A percentile compares a stretch with the other conserved stretches of the same genome.
These are phyloP conservation scores for Moesziomyces sp. DNA, from an alignment of 1,284 basidiomycete species.

Conservation along the genomic window DNA sequence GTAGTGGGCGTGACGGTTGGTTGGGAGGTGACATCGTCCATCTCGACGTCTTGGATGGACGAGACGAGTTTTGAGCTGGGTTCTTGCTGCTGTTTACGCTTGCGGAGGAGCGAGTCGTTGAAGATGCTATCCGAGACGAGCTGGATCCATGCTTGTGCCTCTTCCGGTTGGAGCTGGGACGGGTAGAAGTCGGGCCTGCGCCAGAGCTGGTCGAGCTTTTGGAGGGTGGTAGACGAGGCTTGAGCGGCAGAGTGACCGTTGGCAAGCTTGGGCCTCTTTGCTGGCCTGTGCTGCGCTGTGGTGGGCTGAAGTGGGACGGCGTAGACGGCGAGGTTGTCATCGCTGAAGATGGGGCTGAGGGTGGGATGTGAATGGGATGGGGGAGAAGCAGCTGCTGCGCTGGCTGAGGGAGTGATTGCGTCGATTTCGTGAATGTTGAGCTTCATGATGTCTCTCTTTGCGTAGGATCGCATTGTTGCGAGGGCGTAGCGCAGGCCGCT, in stretches of 20 bases:
- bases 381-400: neutral
- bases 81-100: conserved; percentile 14
- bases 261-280: conserved; percentile 36
- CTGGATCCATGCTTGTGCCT: conserved; percentile 50
- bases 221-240: conserved; percentile 7
- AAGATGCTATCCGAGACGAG: conserved; percentile 63
- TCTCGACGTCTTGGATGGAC: conserved; percentile 22
- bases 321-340: conserved; percentile 76
- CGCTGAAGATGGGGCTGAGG: conserved; percentile 72
- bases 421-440: conserved; percentile 39
- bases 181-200: conserved; percentile 44
- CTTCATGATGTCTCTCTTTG: conserved; percentile 52
- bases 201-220: conserved; percentile 38
- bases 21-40: conserved; percentile 11
- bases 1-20: conserved; percentile 1
- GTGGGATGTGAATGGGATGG: conserved; percentile 1
- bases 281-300: conserved; percentile 2
- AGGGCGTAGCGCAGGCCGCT: conserved; percentile 77
- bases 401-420: conserved; percentile 22
- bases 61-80: neutral
- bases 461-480: conserved; percentile 72
- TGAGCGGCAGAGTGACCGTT: neutral
- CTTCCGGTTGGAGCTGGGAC: conserved; percentile 30
- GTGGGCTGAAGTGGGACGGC: conserved; percentile 73
- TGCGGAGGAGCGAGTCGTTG: conserved; percentile 51